Evolutionary conservation across 2,329 filamentous ascomycete genomes (phyloP).

Genomic region (Gaeumannomyces sp.): DNA sequence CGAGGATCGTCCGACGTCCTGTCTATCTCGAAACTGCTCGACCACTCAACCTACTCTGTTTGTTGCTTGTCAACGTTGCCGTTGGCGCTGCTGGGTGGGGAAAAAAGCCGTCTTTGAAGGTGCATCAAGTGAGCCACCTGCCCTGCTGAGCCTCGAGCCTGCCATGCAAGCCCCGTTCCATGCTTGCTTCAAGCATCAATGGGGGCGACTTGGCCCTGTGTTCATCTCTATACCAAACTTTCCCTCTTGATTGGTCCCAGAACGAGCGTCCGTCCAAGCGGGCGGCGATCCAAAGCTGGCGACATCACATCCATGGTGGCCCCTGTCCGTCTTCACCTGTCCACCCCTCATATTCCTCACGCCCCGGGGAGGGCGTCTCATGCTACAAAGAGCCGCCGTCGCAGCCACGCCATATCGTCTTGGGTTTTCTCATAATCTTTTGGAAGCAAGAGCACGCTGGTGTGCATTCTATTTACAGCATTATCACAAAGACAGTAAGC

Average conservation of each 20-base stretch:
- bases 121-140: too few relatives aligned
- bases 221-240: too few relatives aligned
- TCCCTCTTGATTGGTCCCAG: background rate
- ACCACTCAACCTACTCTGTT: too few relatives aligned
- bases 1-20: background rate
- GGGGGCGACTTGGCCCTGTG: too few relatives aligned
- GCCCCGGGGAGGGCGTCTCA: background rate
- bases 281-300: too few relatives aligned
- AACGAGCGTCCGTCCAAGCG: background rate
- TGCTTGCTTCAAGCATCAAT: too few relatives aligned
- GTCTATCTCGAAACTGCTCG: too few relatives aligned
- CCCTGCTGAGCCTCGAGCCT: too few relatives aligned
- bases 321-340: background rate
- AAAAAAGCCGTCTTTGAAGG: too few relatives aligned
- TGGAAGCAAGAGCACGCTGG: background rate
- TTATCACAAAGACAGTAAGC: background rate
- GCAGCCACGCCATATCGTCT: background rate
- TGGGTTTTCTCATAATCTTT: background rate
- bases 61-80: too few relatives aligned
- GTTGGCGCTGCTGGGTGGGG: too few relatives aligned
- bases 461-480: background rate
- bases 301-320: background rate
- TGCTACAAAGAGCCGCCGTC: background rate
- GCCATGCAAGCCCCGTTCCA: too few relatives aligned
- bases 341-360: background rate